Evolutionary conservation across 495 filamentous ascomycete genomes (phyloP).

Genomic region (Tuber indicum): DNA sequence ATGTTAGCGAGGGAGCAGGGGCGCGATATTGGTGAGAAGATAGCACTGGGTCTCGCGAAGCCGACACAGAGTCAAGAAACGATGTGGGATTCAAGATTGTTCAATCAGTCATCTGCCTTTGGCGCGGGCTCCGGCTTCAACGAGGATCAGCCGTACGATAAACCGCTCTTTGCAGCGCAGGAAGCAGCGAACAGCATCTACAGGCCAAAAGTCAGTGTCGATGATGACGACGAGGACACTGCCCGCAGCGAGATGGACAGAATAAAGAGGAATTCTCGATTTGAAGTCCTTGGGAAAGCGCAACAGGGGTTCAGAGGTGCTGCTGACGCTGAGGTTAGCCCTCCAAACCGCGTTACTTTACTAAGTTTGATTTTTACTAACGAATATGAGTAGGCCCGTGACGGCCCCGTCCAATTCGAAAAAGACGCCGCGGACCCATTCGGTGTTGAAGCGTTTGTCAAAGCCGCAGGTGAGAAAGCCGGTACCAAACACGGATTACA

Average conservation of each 20-base stretch:
- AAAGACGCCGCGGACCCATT: conserved; percentile 82
- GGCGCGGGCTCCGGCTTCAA: conserved; percentile 71
- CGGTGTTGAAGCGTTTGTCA: conserved; percentile 85
- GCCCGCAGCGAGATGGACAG: conserved; percentile 76
- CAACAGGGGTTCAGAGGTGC: conserved; percentile 73
- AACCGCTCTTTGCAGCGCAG: conserved; percentile 92
- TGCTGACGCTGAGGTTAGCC: conserved; percentile 72
- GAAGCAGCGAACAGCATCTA: conserved; percentile 96
- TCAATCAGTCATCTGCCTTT: conserved; percentile 90
- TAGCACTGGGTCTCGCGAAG: conserved; percentile 90
- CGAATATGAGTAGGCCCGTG: conserved; percentile 53
- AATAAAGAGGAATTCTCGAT: conserved; percentile 71
- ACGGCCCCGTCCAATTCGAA: conserved; percentile 97
- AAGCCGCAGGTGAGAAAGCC: conserved; percentile 49
- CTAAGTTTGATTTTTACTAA: conserved; percentile 32
- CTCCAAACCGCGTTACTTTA: conserved; percentile 2
- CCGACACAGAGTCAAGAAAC: conserved; percentile 80
- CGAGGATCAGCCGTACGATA: conserved; percentile 96
- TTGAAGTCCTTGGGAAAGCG: conserved; percentile 55
- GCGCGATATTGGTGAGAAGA: conserved; percentile 95
- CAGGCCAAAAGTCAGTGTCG: conserved; percentile 61
- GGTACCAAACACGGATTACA: conserved; percentile 80
- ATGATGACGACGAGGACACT: conserved; percentile 70
- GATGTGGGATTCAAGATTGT: conserved; percentile 95
- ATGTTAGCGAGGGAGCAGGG: conserved; percentile 91